Evolutionary conservation across 2,329 filamentous ascomycete species (phyloP), one percentile per base, ranked within the genome.

Genomic region (Alternaria panax): DNA sequence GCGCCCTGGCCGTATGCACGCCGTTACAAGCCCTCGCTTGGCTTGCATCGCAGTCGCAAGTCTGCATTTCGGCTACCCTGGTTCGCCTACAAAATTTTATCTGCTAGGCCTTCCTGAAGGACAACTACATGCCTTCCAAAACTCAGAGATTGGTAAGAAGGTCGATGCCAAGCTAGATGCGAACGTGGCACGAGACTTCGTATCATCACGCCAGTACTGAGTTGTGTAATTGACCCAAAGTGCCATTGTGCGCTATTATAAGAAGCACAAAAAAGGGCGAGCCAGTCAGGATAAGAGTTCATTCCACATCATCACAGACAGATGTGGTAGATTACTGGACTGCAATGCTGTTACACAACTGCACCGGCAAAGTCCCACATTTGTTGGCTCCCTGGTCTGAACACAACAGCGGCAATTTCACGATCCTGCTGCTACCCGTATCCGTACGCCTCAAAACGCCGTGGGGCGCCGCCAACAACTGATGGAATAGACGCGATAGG

Each of bases 381-480:
- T 63, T 34, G 63, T 64, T 66, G 55, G 57, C 56, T 40, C 41
- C 45, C 47, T 34, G 38, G 32, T 55, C 20, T 47, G 22, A 46
- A 36, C 55, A 62, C 47, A 22, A 52, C 30, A 58, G 54, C 41
- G 51, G 45, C 42, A 52, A 32, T 30, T 32, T 30, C 45, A 57
- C 55, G 48, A 59, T 54, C 62, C 59, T 62, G 59, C 50, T 58
- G 36, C 36, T 47, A 57, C 51, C 54, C 51, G 51, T 52, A 58
- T 38, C 55, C 34, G 34, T 48, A 54, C 41, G 38, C 22, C 42
- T 38, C 36, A 51, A 41, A 51, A 41, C 25, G 32, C 28, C 50
- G 22, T 36, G 28, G n/a, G 22, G n/a, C 28, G 28, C 30, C 30
- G n/a, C 22, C 34, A 14, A 18, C 32, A 54, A 9, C 14, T 40